phyloP scores from a whole-genome alignment of 1,284 basidiomycete genomes.

The Peniophora sp. region DNA sequence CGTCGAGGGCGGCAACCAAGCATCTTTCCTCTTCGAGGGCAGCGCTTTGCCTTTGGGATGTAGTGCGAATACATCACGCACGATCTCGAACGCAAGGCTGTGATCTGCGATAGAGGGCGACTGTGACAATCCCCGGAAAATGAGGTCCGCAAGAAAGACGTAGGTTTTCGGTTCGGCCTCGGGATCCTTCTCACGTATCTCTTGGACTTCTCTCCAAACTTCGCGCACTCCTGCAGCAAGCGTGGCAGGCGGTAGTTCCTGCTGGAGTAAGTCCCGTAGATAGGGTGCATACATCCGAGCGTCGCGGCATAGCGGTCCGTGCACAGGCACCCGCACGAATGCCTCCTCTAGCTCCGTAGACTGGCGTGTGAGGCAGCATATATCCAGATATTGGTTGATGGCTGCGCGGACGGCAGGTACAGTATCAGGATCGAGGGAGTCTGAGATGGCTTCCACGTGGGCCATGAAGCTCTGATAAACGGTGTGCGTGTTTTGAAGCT shows the following conservation, averaged over 20 bases:
- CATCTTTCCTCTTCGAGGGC: no score
- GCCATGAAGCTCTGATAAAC: conserved; percentile 48
- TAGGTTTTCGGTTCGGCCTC: no score
- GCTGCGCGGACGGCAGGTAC: background rate
- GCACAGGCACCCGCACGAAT: background rate
- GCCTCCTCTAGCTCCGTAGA: background rate
- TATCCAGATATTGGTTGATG: conserved; percentile 4
- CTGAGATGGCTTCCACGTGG: conserved; percentile 26
- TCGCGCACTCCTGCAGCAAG: background rate
- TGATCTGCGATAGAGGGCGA: conserved; percentile 19
- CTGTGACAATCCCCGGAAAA: background rate
- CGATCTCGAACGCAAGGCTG: conserved; percentile 52
- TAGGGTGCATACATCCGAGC: background rate
- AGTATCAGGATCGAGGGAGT: background rate
- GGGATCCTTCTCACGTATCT: background rate
- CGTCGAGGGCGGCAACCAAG: background rate
- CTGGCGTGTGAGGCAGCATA: background rate
- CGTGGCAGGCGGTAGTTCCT: background rate
- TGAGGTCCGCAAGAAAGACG: background rate
- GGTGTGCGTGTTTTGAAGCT: conserved; percentile 49
- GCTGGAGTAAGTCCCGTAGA: background rate
- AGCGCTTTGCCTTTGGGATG: background rate
- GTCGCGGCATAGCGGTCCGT: conserved; percentile 17
- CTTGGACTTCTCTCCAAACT: background rate
- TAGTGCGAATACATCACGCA: conserved; percentile 27